These are phyloP conservation scores for Saccharomycopsis sp. DNA, from an alignment of 805 yeast genomes.

Conservation along the genomic window DNA sequence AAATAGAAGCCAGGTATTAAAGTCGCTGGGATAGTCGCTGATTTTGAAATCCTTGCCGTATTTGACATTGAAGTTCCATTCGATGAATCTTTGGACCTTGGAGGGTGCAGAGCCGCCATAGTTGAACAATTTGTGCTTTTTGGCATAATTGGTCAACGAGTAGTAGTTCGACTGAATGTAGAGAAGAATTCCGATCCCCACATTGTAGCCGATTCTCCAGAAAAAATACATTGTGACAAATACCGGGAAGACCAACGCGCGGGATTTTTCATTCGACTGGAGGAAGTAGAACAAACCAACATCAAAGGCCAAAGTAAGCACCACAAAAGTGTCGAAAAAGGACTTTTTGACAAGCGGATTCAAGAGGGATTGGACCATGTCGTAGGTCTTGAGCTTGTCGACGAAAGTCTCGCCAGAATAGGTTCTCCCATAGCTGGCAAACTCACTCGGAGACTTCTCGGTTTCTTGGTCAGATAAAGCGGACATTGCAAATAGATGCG, in stretches of 20 bases:
- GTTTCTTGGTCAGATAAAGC: too few relatives aligned
- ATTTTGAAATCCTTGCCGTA: constrained; percentile 34
- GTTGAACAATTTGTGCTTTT: constrained; percentile 38
- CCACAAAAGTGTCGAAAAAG: constrained; percentile 53
- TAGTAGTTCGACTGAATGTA: constrained; percentile 58
- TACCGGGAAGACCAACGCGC: constrained; percentile 25
- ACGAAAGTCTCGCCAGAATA: constrained; percentile 37
- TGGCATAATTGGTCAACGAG: constrained; percentile 47
- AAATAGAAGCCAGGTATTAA: constrained; percentile 77
- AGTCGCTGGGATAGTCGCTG: constrained; percentile 55
- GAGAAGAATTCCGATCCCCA: constrained; percentile 70
- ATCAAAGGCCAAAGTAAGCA: constrained; percentile 36
- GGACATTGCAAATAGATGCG: too few relatives aligned
- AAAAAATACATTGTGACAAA: constrained; percentile 55
- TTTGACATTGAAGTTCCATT: constrained; percentile 41
- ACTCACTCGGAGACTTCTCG: too few relatives aligned
- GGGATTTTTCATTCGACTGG: constrained; percentile 22
- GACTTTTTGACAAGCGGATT: constrained; percentile 72
- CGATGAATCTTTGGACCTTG: constrained; percentile 35
- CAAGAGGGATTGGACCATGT: constrained; percentile 74
- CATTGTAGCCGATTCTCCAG: constrained; percentile 72
- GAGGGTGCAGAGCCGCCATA: constrained; percentile 26
- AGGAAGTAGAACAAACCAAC: constrained; percentile 28
- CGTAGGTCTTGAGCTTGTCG: constrained; percentile 56
- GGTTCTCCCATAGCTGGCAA: constrained; percentile 33